Conservation (phyloP, 2,329 filamentous ascomycete genomes). For the Pestalotiopsis sp. region DNA sequence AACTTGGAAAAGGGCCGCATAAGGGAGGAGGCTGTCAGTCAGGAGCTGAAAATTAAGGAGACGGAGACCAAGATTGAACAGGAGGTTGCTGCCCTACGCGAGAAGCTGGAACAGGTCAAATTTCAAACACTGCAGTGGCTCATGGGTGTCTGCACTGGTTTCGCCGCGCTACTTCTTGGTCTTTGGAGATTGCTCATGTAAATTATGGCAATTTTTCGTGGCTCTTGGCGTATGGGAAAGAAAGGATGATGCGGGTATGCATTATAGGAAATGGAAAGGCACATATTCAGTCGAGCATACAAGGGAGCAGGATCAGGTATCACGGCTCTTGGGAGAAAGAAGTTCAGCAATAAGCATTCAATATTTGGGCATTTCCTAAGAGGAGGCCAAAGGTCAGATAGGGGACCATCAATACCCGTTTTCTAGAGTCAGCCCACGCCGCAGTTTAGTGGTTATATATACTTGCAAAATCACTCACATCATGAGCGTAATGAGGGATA, state of each 20-base stretch:
- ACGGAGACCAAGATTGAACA: slow-evolving; percentile 98
- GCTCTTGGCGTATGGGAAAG: not conserved
- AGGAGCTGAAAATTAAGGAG: slow-evolving; percentile 98
- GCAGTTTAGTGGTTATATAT: not conserved
- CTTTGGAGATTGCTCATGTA: slow-evolving; percentile 72
- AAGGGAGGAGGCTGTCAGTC: slow-evolving; percentile 90
- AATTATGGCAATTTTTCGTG: slow-evolving; percentile 11
- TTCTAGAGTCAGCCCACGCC: slow-evolving; percentile 6
- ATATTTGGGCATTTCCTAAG: not conserved
- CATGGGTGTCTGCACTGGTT: slow-evolving; percentile 79
- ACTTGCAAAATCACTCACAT: not conserved
- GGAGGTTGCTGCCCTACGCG: slow-evolving; percentile 86
- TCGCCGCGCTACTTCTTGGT: slow-evolving; percentile 68
- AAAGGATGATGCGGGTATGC: not conserved
- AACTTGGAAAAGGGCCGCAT: slow-evolving; percentile 98
- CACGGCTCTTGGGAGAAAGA: not conserved
- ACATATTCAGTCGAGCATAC: not conserved
- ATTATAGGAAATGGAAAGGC: not conserved
- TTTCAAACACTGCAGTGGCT: slow-evolving; percentile 98
- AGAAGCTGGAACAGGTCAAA: slow-evolving; percentile 96
- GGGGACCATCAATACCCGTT: slow-evolving; percentile 9
- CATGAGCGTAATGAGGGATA: no score
- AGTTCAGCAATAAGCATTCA: not conserved
- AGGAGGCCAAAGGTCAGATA: not conserved
- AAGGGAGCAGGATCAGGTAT: no score